These are phyloP conservation scores for Lizonia empirigonia DNA, from an alignment of 2,329 filamentous ascomycete genomes.

Conservation along the genomic window DNA sequence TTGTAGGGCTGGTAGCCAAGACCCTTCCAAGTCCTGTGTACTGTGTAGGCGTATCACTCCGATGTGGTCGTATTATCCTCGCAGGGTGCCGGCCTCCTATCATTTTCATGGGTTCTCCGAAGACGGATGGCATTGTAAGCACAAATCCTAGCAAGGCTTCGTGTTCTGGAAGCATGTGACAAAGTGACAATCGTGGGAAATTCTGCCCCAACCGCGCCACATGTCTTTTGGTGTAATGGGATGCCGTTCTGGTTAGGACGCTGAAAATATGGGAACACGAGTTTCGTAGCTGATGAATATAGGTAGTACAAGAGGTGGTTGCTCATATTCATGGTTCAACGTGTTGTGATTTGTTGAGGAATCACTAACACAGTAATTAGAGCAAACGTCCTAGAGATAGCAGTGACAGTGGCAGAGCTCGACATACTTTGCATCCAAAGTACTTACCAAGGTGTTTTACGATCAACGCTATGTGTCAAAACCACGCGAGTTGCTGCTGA, in stretches of 20 bases:
- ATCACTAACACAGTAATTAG: too few species aligned
- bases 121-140: not conserved
- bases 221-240: not conserved
- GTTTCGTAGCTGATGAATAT: too few species aligned
- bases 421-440: too few species aligned
- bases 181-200: constrained; percentile 2
- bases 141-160: not conserved
- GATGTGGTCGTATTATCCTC: not conserved
- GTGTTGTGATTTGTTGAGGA: too few species aligned
- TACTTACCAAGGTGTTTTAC: not conserved
- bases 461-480: constrained; percentile 14
- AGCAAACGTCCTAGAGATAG: too few species aligned
- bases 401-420: too few species aligned
- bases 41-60: constrained; percentile 6
- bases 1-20: not conserved
- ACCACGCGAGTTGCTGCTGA: constrained; percentile 2
- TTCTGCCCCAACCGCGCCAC: constrained; percentile 5
- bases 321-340: not conserved
- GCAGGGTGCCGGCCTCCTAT: constrained; percentile 8
- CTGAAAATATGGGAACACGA: too few species aligned
- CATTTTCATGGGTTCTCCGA: not conserved
- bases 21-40: not conserved
- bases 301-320: not conserved
- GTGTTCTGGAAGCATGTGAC: constrained; percentile 1
- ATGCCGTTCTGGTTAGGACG: too few species aligned